Evolutionary conservation across 306 rosid species (phyloP).

Genomic region (Rosa multiflora): DNA sequence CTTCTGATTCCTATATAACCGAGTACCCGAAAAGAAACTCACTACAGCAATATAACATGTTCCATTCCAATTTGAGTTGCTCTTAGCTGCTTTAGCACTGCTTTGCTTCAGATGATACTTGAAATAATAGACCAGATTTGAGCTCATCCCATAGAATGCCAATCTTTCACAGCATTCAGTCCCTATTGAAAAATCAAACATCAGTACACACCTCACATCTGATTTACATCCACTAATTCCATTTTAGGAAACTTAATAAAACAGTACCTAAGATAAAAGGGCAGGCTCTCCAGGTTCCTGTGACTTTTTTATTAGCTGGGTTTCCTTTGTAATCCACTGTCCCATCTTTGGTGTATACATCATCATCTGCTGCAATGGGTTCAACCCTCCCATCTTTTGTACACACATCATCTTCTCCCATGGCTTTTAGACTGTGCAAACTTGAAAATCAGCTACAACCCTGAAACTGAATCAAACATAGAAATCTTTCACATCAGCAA

Average conservation of each 20-base stretch:
- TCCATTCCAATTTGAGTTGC: slow-evolving; percentile 63
- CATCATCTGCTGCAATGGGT: slow-evolving; percentile 43
- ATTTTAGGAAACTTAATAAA: background rate
- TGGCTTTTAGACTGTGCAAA: slow-evolving; percentile 14
- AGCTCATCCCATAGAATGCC: slow-evolving; percentile 78
- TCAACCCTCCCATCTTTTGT: slow-evolving; percentile 7
- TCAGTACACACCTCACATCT: background rate
- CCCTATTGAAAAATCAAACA: slow-evolving; percentile 37
- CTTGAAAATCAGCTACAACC: background rate
- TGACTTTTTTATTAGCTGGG: slow-evolving; percentile 56
- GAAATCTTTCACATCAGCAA: background rate
- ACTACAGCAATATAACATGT: slow-evolving; percentile 72
- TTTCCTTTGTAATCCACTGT: slow-evolving; percentile 58
- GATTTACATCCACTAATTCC: background rate
- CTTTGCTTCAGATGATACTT: slow-evolving; percentile 48
- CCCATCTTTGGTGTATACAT: slow-evolving; percentile 58
- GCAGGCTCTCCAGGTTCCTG: slow-evolving; percentile 91
- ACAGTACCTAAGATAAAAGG: slow-evolving; percentile 68
- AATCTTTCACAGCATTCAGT: slow-evolving; percentile 79
- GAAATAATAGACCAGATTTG: slow-evolving; percentile 67
- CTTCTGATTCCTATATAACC: slow-evolving; percentile 60
- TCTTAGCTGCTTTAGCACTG: slow-evolving; percentile 58
- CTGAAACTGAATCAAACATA: slow-evolving; percentile 5
- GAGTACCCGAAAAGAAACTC: slow-evolving; percentile 71
- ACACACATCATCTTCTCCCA: slow-evolving; percentile 39